Base-by-base conservation (phyloP, 441 rosid genomes). In the Bruguiera hainesii region DNA sequence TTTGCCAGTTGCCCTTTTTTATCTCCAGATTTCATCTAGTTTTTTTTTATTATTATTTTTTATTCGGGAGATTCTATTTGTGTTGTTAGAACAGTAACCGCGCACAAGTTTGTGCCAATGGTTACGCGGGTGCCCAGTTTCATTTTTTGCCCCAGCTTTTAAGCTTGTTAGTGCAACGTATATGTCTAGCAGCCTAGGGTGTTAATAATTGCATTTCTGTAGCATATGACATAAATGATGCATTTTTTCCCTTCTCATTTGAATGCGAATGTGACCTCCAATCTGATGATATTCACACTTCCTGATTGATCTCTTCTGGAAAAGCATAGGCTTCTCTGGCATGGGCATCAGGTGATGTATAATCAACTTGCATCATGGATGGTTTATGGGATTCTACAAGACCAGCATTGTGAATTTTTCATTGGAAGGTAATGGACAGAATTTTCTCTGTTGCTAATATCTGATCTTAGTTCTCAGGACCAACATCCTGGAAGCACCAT, bases 381-480 rank as follows among this genome's bases (percentile, higher is more conserved):
- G 93, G 87, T 94, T 66, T 91, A 91, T 81, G 98, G 98, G 71
- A 91, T 94, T 81, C 93, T 89, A 75, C 96, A 94, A 79, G 98
- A 91, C 79, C 92, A 89, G 74, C 91, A 91, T 79, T 88, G 81
- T 68, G 98, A 94, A 78, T 91, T 94, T 82, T 89, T 91, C 74
- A 84, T 91, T 59, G 78, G 85, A 82, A 89, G 96, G 99, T 91
- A 73, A 46, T 33, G 68, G 35, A 0, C 21, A 64, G n/a, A 35
- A 50, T 30, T 31, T 65, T 64, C 21, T 71, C 25, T 57, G 63
- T 19, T n/a, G 20, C 52, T 19, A 20, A 7, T 42, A 42, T 42
- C 16, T 13, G 18, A 42, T 42, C 48, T 42, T 10, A 37, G 46
- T 37, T 42, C 13, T 37, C 4, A 10, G 46, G 46, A 11, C 3